Percentiles rank a stretch among this genome's conserved stretches.
These are phyloP conservation scores for Blastocystis sp. DNA, from an alignment of 352 stramenopile species.

Conservation along the genomic window DNA sequence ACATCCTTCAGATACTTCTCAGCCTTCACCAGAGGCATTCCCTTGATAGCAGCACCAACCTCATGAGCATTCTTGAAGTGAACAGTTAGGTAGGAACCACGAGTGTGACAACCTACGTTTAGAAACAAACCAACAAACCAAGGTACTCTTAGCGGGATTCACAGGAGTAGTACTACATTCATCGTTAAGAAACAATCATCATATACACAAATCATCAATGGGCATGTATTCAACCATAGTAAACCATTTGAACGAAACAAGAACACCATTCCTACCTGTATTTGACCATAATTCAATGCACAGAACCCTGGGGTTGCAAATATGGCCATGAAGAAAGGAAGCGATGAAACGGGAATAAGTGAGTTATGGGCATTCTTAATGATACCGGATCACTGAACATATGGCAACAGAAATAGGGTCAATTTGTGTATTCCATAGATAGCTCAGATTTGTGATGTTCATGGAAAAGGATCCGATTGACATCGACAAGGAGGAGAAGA, in stretches of 20 bases:
- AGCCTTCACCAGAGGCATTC: neutral
- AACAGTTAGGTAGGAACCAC: too few relatives aligned
- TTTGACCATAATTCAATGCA: neutral
- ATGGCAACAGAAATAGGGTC: too few relatives aligned
- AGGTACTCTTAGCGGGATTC: too few relatives aligned
- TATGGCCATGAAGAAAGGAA: neutral
- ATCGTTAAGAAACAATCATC: too few relatives aligned
- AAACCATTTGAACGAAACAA: neutral
- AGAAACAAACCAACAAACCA: too few relatives aligned
- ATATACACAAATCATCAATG: neutral
- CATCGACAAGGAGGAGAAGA: conserved; percentile 9
- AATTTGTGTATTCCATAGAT: neutral
- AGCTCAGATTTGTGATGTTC: neutral
- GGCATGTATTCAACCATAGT: neutral
- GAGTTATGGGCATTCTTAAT: neutral
- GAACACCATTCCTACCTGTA: conserved; percentile 37
- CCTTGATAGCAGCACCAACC: conserved; percentile 7
- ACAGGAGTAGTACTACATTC: too few relatives aligned
- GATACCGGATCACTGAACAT: neutral
- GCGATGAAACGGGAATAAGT: neutral
- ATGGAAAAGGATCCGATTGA: conserved; percentile 9
- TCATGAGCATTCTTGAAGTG: conserved; percentile 22
- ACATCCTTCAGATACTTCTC: neutral
- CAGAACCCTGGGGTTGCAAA: conserved; percentile 8
- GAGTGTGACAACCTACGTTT: too few relatives aligned